phyloP scores from a whole-genome alignment of 2,329 filamentous ascomycete species.

The Botrytis hyacinthi region DNA sequence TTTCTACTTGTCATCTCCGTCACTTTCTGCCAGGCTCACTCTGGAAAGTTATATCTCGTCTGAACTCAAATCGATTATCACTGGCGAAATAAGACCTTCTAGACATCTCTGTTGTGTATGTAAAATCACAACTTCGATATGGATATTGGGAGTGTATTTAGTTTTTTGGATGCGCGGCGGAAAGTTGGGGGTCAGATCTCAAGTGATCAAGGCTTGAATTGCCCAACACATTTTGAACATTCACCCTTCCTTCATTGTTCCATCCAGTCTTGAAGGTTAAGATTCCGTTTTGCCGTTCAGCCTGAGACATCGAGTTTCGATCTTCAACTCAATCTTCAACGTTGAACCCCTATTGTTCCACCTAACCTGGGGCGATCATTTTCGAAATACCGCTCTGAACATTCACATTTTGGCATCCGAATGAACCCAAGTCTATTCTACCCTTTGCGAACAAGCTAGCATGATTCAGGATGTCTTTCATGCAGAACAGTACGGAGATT shows the following conservation, averaged over 20 bases:
- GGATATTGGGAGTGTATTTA: not conserved
- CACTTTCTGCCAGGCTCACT: not conserved
- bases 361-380: not conserved
- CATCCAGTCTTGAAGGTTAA: not conserved
- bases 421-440: not conserved
- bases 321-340: not conserved
- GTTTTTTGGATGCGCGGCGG: not conserved
- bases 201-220: not conserved
- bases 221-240: not conserved
- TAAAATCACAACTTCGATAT: not conserved
- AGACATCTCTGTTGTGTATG: not conserved
- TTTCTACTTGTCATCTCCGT: not conserved
- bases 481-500: not conserved
- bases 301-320: not conserved
- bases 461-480: not conserved
- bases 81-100: not conserved
- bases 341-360: not conserved
- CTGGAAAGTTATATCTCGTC: not conserved
- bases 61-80: not conserved
- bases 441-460: not conserved
- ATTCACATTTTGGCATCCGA: not conserved
- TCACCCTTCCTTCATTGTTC: not conserved
- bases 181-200: not conserved
- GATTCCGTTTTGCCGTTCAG: not conserved
- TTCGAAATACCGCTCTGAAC: not conserved